phyloP scores from a whole-genome alignment of 345 rosid species.

The Laguncularia racemosa region DNA sequence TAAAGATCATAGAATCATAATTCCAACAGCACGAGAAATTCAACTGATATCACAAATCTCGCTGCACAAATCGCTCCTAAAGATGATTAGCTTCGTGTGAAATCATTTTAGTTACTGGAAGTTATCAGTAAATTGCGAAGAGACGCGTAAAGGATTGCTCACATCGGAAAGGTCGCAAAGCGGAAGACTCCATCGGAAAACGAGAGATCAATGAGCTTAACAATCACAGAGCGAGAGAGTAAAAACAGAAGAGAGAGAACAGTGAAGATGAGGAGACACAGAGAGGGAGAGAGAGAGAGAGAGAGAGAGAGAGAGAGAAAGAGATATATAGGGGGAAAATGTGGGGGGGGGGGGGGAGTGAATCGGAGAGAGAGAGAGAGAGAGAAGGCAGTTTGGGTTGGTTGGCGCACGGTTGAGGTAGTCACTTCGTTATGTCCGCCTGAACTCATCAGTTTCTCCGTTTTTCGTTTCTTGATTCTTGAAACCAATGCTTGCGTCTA shows the following conservation, averaged over 20 bases:
- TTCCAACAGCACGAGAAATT: too few species aligned
- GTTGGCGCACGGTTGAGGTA: background rate
- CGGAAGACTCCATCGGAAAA: constrained; percentile 60
- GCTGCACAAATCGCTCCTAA: background rate
- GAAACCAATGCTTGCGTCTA: background rate
- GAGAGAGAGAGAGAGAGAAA: background rate
- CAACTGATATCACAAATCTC: too few species aligned
- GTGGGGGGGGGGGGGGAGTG: too few species aligned
- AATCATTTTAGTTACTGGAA: too few species aligned
- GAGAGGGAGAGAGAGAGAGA: background rate
- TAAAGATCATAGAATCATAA: too few species aligned
- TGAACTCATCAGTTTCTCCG: constrained; percentile 23
- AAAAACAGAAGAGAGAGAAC: background rate
- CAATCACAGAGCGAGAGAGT: background rate
- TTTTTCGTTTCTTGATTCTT: background rate
- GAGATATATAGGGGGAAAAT: background rate
- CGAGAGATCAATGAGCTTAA: constrained; percentile 3
- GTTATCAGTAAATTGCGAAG: too few species aligned
- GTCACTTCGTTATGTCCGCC: constrained; percentile 36
- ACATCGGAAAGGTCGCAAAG: constrained; percentile 67
- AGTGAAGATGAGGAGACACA: background rate
- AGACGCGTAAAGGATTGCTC: constrained; percentile 11
- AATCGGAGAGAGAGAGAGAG: too few species aligned
- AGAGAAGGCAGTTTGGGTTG: background rate
- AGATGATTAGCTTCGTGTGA: too few species aligned